Percentiles rank a stretch among this genome's conserved stretches.
Conservation (phyloP, 495 filamentous ascomycete species). For the Aspergillus nidulans region DNA sequence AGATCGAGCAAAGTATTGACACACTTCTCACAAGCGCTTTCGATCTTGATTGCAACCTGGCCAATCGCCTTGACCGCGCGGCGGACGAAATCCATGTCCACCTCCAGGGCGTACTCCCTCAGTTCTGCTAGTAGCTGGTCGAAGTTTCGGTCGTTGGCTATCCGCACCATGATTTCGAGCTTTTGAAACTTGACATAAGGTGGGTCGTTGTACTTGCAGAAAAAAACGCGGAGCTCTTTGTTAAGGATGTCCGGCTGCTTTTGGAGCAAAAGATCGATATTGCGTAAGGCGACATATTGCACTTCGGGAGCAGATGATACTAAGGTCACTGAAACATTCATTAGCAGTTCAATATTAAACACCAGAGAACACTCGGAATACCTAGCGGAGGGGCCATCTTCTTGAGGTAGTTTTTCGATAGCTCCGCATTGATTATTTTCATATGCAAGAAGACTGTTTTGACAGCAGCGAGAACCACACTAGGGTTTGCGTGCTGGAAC, state of each 20-base stretch:
- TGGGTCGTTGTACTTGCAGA: slow-evolving; percentile 99
- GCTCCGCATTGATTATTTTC: slow-evolving; percentile 72
- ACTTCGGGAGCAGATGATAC: slow-evolving; percentile 95
- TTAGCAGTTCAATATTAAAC: slow-evolving; percentile 9
- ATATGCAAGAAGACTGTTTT: slow-evolving; percentile 98
- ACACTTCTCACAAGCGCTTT: slow-evolving; percentile 86
- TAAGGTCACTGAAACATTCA: slow-evolving; percentile 65
- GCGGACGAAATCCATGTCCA: slow-evolving; percentile 98
- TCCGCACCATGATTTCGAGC: slow-evolving; percentile 98
- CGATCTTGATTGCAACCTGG: slow-evolving; percentile 97
- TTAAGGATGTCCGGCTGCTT: slow-evolving; percentile 93
- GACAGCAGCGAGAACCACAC: slow-evolving; percentile 92
- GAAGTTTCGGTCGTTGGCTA: slow-evolving; percentile 95
- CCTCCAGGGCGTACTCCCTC: slow-evolving; percentile 95
- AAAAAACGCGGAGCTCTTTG: slow-evolving; percentile 97
- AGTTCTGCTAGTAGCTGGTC: slow-evolving; percentile 91
- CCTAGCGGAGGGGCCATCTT: slow-evolving; percentile 98
- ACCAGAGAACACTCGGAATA: slow-evolving; percentile 33
- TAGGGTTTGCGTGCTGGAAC: slow-evolving; percentile 97
- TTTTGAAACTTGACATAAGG: slow-evolving; percentile 97
- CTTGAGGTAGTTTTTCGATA: slow-evolving; percentile 77
- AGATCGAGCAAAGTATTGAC: slow-evolving; percentile 91
- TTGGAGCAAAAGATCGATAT: slow-evolving; percentile 93
- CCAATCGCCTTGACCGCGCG: slow-evolving; percentile 92
- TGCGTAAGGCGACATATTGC: slow-evolving; percentile 92